Evolutionary conservation across 495 filamentous ascomycete genomes (phyloP).

Genomic region (Antarctomyces pellizariae): DNA sequence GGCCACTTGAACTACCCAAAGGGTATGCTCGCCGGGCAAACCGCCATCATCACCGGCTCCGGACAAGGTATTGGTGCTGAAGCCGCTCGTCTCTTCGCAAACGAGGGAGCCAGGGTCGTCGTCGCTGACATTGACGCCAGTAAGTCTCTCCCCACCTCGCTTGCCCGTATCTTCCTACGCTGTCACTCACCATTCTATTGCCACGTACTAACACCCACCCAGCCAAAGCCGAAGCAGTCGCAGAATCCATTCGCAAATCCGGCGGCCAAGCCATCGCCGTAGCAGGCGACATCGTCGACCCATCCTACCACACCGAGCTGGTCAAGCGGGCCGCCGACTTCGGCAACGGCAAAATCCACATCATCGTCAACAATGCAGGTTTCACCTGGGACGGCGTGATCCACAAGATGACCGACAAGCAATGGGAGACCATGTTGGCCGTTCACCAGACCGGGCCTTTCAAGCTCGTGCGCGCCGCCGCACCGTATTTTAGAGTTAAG

Average conservation of each 20-base stretch:
- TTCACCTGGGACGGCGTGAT: constrained; percentile 81
- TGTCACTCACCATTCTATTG: not conserved
- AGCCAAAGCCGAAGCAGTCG: constrained; percentile 41
- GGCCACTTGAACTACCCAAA: constrained; percentile 58
- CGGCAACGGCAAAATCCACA: constrained; percentile 66
- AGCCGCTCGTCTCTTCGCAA: constrained; percentile 55
- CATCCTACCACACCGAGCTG: constrained; percentile 37
- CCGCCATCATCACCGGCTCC: constrained; percentile 70
- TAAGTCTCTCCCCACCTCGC: constrained; percentile 15
- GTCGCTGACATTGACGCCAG: constrained; percentile 59
- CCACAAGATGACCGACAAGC: constrained; percentile 80
- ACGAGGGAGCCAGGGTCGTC: constrained; percentile 66
- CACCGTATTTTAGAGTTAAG: constrained; percentile 68
- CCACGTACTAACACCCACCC: constrained; percentile 5
- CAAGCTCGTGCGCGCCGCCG: constrained; percentile 52
- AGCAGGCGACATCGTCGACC: constrained; percentile 47
- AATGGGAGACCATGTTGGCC: constrained; percentile 69
- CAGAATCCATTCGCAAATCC: constrained; percentile 34
- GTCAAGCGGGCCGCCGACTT: constrained; percentile 56
- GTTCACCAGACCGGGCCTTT: constrained; percentile 69
- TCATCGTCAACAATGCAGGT: constrained; percentile 74
- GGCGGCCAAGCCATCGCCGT: constrained; percentile 44
- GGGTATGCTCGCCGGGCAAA: constrained; percentile 52
- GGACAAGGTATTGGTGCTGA: constrained; percentile 85
- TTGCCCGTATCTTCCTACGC: not conserved